phyloP scores from a whole-genome alignment of 495 filamentous ascomycete genomes.

The Neurospora terricola region DNA sequence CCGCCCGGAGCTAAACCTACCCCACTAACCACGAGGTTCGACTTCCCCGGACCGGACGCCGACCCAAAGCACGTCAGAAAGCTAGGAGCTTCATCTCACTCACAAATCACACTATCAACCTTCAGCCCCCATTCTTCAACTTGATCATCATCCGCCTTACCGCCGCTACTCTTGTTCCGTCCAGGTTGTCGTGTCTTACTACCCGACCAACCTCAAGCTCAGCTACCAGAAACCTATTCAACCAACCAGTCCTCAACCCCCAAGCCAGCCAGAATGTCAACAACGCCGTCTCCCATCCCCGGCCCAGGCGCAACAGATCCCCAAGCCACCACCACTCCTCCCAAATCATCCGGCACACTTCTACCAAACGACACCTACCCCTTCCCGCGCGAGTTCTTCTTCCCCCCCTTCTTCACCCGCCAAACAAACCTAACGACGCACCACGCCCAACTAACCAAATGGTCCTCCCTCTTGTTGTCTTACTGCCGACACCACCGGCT shows the following conservation, averaged over 20 bases:
- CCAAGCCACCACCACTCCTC: not conserved
- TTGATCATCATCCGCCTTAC: too few species aligned
- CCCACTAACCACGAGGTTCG: not conserved
- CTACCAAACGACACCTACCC: constrained; percentile 18
- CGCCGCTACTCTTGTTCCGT: too few species aligned
- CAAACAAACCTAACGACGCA: constrained; percentile 72
- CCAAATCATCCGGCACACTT: not conserved
- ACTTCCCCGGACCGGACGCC: not conserved
- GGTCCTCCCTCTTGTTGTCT: constrained; percentile 72
- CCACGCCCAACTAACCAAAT: constrained; percentile 68
- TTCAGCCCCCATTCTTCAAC: not conserved
- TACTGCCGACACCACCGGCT: constrained; percentile 72
- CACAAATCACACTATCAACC: not conserved
- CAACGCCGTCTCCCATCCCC: not conserved
- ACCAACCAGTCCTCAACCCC: not conserved
- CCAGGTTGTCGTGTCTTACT: too few species aligned
- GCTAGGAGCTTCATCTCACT: not conserved
- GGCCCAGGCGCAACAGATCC: not conserved
- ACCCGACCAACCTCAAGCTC: not conserved
- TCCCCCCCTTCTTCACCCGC: constrained; percentile 67
- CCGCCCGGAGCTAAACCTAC: not conserved
- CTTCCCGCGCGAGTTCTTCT: constrained; percentile 48
- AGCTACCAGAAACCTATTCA: not conserved
- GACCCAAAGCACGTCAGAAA: not conserved
- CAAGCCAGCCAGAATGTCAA: not conserved